Percentiles rank a stretch among this genome's conserved stretches.
These are phyloP conservation scores for Rhodomyrtus tomentosa DNA, from an alignment of 345 rosid genomes.

Conservation along the genomic window DNA sequence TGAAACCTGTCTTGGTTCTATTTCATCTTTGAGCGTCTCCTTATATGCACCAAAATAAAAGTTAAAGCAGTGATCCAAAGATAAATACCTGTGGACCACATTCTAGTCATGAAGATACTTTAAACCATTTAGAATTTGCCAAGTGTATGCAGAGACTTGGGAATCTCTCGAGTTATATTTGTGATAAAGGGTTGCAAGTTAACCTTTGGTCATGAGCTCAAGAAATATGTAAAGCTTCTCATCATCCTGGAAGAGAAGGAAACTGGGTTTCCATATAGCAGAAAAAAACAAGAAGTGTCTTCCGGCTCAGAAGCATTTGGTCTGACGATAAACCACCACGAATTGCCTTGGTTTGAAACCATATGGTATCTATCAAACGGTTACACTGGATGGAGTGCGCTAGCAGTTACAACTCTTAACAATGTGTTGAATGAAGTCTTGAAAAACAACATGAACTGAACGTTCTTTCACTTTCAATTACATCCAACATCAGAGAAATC, in stretches of 20 bases:
- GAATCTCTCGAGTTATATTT: rapidly evolving
- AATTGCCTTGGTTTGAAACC: neutral
- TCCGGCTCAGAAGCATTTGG: too few relatives aligned
- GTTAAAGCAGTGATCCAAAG: too few relatives aligned
- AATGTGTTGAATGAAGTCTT: neutral
- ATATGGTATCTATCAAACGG: neutral
- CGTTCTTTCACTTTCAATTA: neutral
- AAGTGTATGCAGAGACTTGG: neutral
- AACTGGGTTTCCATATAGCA: too few relatives aligned
- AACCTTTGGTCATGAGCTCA: neutral
- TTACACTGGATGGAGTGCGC: neutral
- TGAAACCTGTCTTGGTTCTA: too few relatives aligned
- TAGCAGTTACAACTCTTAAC: neutral
- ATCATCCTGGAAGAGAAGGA: neutral
- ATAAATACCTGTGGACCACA: neutral
- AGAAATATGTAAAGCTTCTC: too few relatives aligned
- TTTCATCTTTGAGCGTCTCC: too few relatives aligned
- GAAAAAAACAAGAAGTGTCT: too few relatives aligned
- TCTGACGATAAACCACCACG: neutral
- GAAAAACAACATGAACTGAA: neutral
- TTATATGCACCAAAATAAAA: too few relatives aligned
- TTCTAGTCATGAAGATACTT: neutral
- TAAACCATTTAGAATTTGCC: neutral
- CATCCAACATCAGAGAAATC: neutral
- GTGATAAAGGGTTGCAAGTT: neutral